Evolutionary conservation across 2,329 filamentous ascomycete species (phyloP).

Genomic region (Penicillium hesseltinei): DNA sequence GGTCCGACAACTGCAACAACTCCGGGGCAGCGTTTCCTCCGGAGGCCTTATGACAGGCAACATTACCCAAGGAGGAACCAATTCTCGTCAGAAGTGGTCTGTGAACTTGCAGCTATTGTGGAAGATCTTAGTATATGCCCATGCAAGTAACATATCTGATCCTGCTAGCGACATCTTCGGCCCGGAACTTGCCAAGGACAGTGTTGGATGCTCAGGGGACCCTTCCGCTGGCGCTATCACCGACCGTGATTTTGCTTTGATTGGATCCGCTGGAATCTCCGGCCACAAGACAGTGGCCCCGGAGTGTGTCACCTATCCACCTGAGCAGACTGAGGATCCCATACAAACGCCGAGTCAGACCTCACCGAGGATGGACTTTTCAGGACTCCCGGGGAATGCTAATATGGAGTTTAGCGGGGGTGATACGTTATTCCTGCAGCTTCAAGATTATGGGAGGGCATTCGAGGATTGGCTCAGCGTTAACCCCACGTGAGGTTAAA

Average conservation of each 20-base stretch:
- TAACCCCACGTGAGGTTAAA: constrained; percentile 13
- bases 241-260: constrained; percentile 36
- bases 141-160: constrained; percentile 28
- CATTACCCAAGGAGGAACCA: background rate
- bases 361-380: constrained; percentile 8
- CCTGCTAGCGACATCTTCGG: constrained; percentile 20
- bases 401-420: constrained; percentile 8
- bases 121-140: constrained; percentile 40
- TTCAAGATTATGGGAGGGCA: constrained; percentile 37
- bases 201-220: constrained; percentile 5
- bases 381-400: constrained; percentile 3
- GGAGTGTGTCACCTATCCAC: constrained; percentile 37
- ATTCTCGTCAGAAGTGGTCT: constrained; percentile 26
- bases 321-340: constrained; percentile 25
- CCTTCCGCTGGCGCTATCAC: constrained; percentile 12
- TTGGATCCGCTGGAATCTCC: constrained; percentile 41
- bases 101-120: constrained; percentile 39
- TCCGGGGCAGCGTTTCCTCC: constrained; percentile 36
- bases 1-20: constrained; percentile 27
- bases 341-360: constrained; percentile 6
- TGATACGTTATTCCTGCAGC: constrained; percentile 35
- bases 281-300: constrained; percentile 40
- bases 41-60: constrained; percentile 13
- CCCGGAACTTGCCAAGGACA: constrained; percentile 16
- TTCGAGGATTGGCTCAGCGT: constrained; percentile 38